Evolutionary conservation across 2,329 filamentous ascomycete genomes (phyloP).

Genomic region (Paraconiothyrium brasiliense): DNA sequence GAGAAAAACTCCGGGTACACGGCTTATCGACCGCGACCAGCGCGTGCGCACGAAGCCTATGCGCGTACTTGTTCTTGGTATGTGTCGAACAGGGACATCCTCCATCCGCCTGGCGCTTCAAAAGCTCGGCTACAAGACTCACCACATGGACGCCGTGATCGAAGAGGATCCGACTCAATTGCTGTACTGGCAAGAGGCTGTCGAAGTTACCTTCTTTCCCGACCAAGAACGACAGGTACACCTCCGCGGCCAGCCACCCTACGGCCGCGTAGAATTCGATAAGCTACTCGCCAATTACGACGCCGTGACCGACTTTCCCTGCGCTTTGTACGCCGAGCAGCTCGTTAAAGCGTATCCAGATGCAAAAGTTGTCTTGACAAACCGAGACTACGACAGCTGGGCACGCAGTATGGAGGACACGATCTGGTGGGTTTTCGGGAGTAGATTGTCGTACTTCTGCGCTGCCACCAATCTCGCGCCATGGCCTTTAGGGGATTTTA

Average conservation of each 20-base stretch:
- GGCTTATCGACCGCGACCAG: constrained; percentile 69
- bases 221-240: constrained; percentile 21
- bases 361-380: constrained; percentile 39
- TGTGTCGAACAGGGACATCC: constrained; percentile 75
- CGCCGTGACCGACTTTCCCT: constrained; percentile 36
- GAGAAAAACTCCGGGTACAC: background rate
- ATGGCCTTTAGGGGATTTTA: constrained; percentile 14
- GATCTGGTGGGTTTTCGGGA: constrained; percentile 23
- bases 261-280: constrained; percentile 55
- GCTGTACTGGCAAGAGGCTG: constrained; percentile 42
- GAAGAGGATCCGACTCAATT: constrained; percentile 29
- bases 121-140: constrained; percentile 53
- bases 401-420: constrained; percentile 25
- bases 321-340: constrained; percentile 28
- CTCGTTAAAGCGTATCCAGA: constrained; percentile 39
- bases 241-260: constrained; percentile 31
- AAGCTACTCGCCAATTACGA: constrained; percentile 55
- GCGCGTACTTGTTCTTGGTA: constrained; percentile 75
- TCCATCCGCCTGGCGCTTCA: constrained; percentile 53
- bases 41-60: constrained; percentile 74
- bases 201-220: constrained; percentile 33
- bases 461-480: constrained; percentile 20
- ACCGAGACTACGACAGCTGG: constrained; percentile 26
- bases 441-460: constrained; percentile 14
- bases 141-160: constrained; percentile 37